A percentile compares a stretch with the other conserved stretches of the same genome.
These are phyloP conservation scores for Mediolabrus comicus DNA, from an alignment of 108 stramenopile species.

Conservation along the genomic window DNA sequence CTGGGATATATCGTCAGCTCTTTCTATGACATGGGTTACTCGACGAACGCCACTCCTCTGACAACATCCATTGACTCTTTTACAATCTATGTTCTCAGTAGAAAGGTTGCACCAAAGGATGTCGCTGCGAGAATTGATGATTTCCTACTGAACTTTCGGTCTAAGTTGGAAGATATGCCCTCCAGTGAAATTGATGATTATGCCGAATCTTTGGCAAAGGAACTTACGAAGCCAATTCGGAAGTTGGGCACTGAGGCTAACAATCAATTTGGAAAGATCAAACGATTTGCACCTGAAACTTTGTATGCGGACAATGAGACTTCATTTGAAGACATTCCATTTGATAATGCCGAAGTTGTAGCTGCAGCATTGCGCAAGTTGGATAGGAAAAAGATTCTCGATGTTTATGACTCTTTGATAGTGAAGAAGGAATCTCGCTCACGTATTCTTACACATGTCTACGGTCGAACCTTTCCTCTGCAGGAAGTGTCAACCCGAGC, in stretches of 20 bases:
- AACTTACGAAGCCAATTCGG: constrained; percentile 74
- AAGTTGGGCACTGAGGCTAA: constrained; percentile 69
- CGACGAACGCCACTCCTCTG: constrained; percentile 16
- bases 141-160: constrained; percentile 63
- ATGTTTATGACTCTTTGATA: constrained; percentile 63
- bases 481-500: neutral
- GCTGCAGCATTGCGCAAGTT: constrained; percentile 55
- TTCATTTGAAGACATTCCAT: constrained; percentile 49
- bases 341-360: constrained; percentile 60
- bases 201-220: constrained; percentile 61
- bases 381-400: constrained; percentile 48
- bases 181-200: constrained; percentile 69
- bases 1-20: constrained; percentile 75
- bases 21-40: constrained; percentile 44
- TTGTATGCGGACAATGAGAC: constrained; percentile 7
- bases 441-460: constrained; percentile 68
- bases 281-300: constrained; percentile 69
- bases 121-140: constrained; percentile 77
- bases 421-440: constrained; percentile 51
- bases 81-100: constrained; percentile 69
- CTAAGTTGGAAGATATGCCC: constrained; percentile 61
- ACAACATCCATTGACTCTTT: constrained; percentile 71
- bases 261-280: constrained; percentile 60
- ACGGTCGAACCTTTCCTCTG: constrained; percentile 82
- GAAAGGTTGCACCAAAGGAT: constrained; percentile 65